Evolutionary conservation across 148 eudicot species (phyloP).

Genomic region (Spergularia bocconei): DNA sequence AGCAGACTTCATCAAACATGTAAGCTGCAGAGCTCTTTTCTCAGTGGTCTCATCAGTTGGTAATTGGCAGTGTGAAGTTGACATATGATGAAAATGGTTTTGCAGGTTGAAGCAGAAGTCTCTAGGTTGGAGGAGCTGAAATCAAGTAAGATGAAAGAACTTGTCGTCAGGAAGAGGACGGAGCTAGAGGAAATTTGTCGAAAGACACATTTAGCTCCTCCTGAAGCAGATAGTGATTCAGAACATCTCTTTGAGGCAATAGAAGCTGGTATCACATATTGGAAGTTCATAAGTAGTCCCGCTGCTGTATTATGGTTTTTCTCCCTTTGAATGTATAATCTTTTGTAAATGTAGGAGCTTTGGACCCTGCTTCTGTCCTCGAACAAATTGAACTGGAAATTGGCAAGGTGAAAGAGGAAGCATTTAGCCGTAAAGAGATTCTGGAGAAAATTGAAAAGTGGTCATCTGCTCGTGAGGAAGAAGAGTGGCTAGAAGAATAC

Average conservation of each 20-base stretch:
- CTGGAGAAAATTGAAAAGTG: slow-evolving; percentile 94
- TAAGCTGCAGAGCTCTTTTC: slow-evolving; percentile 29
- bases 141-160: slow-evolving; percentile 90
- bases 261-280: slow-evolving; percentile 58
- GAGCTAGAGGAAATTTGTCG: slow-evolving; percentile 83
- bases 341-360: slow-evolving; percentile 48
- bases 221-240: slow-evolving; percentile 47
- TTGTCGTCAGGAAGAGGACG: slow-evolving; percentile 76
- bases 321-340: slow-evolving; percentile 4
- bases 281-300: background rate
- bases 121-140: slow-evolving; percentile 80
- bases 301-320: slow-evolving; percentile 2
- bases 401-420: slow-evolving; percentile 78
- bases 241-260: slow-evolving; percentile 64
- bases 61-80: background rate
- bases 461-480: slow-evolving; percentile 92
- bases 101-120: slow-evolving; percentile 85
- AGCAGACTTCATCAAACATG: slow-evolving; percentile 56
- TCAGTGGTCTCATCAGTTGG: background rate
- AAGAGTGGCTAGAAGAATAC: slow-evolving; percentile 94
- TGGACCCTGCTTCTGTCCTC: slow-evolving; percentile 71
- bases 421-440: slow-evolving; percentile 85
- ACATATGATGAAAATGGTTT: background rate
- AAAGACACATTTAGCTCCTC: slow-evolving; percentile 70
- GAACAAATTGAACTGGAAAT: slow-evolving; percentile 81